These are phyloP conservation scores for Ophiostoma fasciatum DNA, from an alignment of 2,329 filamentous ascomycete species.

Conservation along the genomic window DNA sequence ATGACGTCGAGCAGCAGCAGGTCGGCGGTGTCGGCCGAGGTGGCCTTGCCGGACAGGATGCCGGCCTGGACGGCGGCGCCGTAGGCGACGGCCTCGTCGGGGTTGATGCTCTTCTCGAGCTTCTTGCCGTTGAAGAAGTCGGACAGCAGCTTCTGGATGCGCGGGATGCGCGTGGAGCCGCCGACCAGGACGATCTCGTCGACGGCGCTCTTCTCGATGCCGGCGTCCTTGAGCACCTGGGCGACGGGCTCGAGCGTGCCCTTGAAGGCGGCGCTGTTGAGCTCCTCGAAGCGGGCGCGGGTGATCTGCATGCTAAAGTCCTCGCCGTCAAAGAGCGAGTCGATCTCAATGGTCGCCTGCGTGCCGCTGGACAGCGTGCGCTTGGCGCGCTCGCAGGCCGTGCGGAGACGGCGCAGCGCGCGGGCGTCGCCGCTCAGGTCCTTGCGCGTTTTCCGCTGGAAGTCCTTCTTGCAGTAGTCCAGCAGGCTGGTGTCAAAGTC, in stretches of 20 bases:
- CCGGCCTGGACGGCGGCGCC: constrained; percentile 97
- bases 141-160: constrained; percentile 96
- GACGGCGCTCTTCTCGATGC: constrained; percentile 75
- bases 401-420: constrained; percentile 88
- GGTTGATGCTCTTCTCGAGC: constrained; percentile 99
- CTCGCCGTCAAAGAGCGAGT: constrained; percentile 95
- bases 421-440: constrained; percentile 69
- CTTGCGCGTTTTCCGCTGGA: constrained; percentile 13
- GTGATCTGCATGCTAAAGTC: constrained; percentile 97
- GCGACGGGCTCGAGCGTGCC: constrained; percentile 91
- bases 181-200: constrained; percentile 98
- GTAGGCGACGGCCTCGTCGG: constrained; percentile 97
- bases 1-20: constrained; percentile 92
- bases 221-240: constrained; percentile 90
- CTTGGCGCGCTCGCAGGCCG: constrained; percentile 99
- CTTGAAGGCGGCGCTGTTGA: constrained; percentile 89
- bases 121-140: constrained; percentile 99
- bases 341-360: constrained; percentile 95
- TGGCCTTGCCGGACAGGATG: constrained; percentile 97
- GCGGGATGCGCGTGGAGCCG: constrained; percentile 96
- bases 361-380: constrained; percentile 94
- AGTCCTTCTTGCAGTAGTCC: constrained; percentile 94
- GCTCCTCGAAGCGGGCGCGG: constrained; percentile 96
- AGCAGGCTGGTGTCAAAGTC: constrained; percentile 95
- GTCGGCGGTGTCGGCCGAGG: constrained; percentile 84